Evolutionary conservation across 176 grass and related monocot species (phyloP).

Genomic region (Carex myosuroides): DNA sequence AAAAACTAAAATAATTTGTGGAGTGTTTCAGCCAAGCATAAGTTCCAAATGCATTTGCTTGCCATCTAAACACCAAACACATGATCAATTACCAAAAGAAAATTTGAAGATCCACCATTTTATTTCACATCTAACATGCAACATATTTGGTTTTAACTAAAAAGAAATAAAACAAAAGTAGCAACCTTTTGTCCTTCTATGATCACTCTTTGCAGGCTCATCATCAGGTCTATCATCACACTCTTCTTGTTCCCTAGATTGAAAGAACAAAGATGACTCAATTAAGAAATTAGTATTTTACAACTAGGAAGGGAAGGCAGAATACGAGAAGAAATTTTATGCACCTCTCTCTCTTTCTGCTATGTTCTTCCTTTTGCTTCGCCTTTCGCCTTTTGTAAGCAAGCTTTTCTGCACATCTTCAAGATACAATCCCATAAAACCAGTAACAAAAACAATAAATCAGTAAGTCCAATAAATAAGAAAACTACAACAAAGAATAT

Average conservation of each 20-base stretch:
- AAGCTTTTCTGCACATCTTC: conserved; percentile 99
- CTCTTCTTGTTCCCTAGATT: conserved; percentile 42
- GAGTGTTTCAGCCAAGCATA: background rate
- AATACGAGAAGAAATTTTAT: background rate
- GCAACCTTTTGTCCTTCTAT: conserved; percentile 57
- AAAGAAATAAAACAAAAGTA: background rate
- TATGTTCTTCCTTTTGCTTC: conserved; percentile 44
- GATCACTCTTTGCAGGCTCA: conserved; percentile 23
- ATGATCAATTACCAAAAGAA: background rate
- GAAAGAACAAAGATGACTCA: conserved; percentile 16
- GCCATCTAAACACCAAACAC: conserved; percentile 10
- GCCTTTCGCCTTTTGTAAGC: conserved; percentile 82
- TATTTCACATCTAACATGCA: background rate
- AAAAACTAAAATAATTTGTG: background rate
- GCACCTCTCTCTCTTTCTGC: conserved; percentile 69
- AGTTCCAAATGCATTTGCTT: background rate
- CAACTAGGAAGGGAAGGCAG: background rate
- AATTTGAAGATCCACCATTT: background rate
- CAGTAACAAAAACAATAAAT: conserved; percentile 30
- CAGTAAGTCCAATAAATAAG: background rate
- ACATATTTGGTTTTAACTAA: background rate
- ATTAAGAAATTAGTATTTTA: background rate
- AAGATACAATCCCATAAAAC: background rate
- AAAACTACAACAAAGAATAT: background rate
- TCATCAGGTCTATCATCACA: conserved; percentile 27